Evolutionary conservation across 139 green algal species (phyloP).

Genomic region (Chlamydomonas incerta): DNA sequence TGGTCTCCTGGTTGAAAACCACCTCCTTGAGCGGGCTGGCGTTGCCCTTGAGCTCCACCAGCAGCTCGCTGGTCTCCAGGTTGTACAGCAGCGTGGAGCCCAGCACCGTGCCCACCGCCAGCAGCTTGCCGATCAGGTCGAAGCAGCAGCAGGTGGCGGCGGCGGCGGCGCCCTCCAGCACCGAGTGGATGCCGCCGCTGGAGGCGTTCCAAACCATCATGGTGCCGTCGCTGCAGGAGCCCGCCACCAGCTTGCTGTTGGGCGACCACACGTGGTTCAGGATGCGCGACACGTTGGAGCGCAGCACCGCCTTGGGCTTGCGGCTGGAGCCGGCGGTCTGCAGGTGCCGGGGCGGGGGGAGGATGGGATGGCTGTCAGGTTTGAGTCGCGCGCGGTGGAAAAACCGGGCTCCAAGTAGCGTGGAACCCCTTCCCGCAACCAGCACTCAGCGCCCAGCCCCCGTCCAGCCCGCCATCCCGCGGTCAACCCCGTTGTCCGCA

Average conservation of each 20-base stretch:
- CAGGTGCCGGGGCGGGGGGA: too few relatives aligned
- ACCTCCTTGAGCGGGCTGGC: constrained; percentile 32
- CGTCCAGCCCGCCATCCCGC: too few relatives aligned
- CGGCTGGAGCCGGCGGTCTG: constrained; percentile 13
- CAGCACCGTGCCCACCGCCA: constrained; percentile 57
- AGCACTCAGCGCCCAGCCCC: too few relatives aligned
- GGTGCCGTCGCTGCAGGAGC: constrained; percentile 52
- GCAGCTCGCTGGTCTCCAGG: constrained; percentile 58
- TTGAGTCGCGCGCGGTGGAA: too few relatives aligned
- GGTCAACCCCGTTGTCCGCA: too few relatives aligned
- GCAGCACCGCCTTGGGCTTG: constrained; percentile 50
- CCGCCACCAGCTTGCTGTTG: constrained; percentile 60
- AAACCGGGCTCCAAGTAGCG: too few relatives aligned
- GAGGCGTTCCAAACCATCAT: constrained; percentile 60
- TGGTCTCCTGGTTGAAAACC: constrained; percentile 60
- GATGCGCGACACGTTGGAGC: constrained; percentile 48
- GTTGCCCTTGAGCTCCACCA: constrained; percentile 57
- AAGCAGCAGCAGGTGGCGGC: constrained; percentile 55
- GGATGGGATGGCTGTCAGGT: too few relatives aligned
- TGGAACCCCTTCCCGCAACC: too few relatives aligned
- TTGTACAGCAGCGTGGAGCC: constrained; percentile 59
- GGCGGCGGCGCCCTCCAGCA: constrained; percentile 50
- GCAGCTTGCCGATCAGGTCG: constrained; percentile 62
- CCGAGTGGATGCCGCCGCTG: constrained; percentile 47
- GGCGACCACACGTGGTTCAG: constrained; percentile 54